A percentile compares a stretch with the other conserved stretches of the same genome.
Conservation (phyloP, 768 basidiomycete genomes). For the Lentinula raphanica region DNA sequence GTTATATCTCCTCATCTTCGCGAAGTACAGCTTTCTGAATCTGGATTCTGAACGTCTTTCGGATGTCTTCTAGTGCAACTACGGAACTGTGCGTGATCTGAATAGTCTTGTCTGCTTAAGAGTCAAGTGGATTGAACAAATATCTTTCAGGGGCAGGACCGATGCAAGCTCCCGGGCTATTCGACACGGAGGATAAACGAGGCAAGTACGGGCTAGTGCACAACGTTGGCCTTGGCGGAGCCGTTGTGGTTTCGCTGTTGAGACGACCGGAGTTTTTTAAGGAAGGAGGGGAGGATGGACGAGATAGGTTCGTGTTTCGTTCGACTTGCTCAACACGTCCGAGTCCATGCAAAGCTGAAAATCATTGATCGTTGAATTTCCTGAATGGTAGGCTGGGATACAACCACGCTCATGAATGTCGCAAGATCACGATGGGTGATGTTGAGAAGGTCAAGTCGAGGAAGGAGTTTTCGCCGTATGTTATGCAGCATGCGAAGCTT, state of each 20-base stretch:
- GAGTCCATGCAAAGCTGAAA: no score
- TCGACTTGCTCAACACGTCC: no score
- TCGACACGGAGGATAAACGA: constrained; percentile 53
- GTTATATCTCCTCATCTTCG: no score
- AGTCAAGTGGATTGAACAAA: no score
- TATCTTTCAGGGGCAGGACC: constrained; percentile 64
- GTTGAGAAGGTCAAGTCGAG: constrained; percentile 75
- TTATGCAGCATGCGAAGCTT: constrained; percentile 44
- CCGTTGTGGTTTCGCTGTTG: constrained; percentile 71
- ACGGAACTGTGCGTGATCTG: constrained; percentile 47
- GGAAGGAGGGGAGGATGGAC: constrained; percentile 61
- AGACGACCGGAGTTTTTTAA: constrained; percentile 75
- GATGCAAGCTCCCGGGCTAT: constrained; percentile 74
- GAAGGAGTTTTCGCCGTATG: constrained; percentile 43
- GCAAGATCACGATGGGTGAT: constrained; percentile 55
- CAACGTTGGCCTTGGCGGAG: constrained; percentile 79
- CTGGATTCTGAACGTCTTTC: no score
- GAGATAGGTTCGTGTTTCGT: no score
- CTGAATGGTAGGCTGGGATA: constrained; percentile 59
- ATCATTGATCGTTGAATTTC: no score
- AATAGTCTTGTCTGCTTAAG: background rate
- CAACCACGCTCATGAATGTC: constrained; percentile 70
- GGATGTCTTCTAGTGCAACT: constrained; percentile 66
- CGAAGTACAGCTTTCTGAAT: no score
- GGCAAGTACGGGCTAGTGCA: constrained; percentile 81